Evolutionary conservation across 1,284 basidiomycete species (phyloP).

Genomic region (Rhizoctonia solani): DNA sequence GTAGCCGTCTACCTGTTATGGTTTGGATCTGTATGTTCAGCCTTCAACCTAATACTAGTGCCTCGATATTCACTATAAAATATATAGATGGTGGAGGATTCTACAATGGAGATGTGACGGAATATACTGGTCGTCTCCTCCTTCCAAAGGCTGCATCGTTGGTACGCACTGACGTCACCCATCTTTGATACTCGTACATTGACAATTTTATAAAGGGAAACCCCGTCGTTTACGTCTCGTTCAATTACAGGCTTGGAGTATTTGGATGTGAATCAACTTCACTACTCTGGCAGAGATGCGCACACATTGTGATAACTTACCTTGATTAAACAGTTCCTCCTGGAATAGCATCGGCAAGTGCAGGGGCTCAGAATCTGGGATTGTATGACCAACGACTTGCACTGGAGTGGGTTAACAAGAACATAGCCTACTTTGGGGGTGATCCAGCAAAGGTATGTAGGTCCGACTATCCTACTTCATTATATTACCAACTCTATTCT

Average conservation of each 20-base stretch:
- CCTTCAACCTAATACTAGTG: no score
- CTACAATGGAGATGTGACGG: background rate
- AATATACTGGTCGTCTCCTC: constrained; percentile 1
- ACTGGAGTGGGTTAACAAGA: constrained; percentile 53
- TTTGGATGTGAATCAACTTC: constrained; percentile 9
- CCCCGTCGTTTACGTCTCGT: constrained; percentile 43
- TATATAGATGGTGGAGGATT: constrained; percentile 29
- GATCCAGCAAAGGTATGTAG: constrained; percentile 46
- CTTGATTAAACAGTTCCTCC: constrained; percentile 41
- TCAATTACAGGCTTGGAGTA: constrained; percentile 43
- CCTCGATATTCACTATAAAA: no score
- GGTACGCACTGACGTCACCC: background rate
- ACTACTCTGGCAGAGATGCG: no score
- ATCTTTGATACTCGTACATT: background rate
- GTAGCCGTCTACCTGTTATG: no score
- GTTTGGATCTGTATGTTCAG: no score
- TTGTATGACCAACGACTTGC: constrained; percentile 50
- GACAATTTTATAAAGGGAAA: constrained; percentile 32
- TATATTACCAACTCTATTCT: background rate
- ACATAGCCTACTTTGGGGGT: constrained; percentile 53
- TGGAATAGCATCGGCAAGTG: constrained; percentile 41
- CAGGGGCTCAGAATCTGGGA: constrained; percentile 43
- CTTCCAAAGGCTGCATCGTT: background rate
- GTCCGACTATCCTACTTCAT: background rate
- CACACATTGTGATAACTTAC: background rate